phyloP scores from a whole-genome alignment of 2,329 filamentous ascomycete species.

The Neopestalotiopsis sp. region DNA sequence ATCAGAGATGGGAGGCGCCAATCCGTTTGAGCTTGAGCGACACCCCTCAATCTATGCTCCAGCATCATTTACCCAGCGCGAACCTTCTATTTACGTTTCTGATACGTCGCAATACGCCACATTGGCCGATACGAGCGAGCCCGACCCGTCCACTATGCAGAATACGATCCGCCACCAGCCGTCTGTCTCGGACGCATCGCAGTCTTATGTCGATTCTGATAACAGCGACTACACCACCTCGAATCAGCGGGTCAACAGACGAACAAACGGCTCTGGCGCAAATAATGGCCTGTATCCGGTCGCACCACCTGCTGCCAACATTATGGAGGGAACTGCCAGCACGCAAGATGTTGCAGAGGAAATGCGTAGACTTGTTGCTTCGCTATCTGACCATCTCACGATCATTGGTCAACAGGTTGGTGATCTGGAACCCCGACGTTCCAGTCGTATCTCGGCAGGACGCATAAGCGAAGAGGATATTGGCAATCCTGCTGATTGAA shows the following conservation, averaged over 20 bases:
- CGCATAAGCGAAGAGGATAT: constrained; percentile 5
- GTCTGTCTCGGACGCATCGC: constrained; percentile 21
- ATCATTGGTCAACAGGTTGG: constrained; percentile 51
- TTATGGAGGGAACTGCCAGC: constrained; percentile 61
- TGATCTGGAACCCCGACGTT: constrained; percentile 40
- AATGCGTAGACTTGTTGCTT: constrained; percentile 56
- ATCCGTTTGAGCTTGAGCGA: constrained; percentile 67
- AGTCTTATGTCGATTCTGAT: constrained; percentile 23
- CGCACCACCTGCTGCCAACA: constrained; percentile 53
- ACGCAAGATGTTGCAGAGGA: constrained; percentile 57
- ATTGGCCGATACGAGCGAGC: constrained; percentile 35
- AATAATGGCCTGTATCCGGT: constrained; percentile 39
- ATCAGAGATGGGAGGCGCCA: constrained; percentile 60
- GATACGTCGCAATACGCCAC: constrained; percentile 60
- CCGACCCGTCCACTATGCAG: constrained; percentile 28
- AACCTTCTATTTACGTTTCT: constrained; percentile 63
- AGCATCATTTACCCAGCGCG: constrained; percentile 46
- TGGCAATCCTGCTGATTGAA: constrained; percentile 1
- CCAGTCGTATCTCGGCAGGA: constrained; percentile 19
- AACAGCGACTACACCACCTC: constrained; percentile 20
- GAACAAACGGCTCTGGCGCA: background rate
- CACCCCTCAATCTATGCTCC: constrained; percentile 61
- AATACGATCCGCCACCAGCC: constrained; percentile 21
- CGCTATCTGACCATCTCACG: constrained; percentile 53
- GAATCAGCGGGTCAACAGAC: background rate